A percentile compares a stretch with the other conserved stretches of the same genome.
Conservation (phyloP, 495 filamentous ascomycete genomes). For the Penicillium bialowiezense region DNA sequence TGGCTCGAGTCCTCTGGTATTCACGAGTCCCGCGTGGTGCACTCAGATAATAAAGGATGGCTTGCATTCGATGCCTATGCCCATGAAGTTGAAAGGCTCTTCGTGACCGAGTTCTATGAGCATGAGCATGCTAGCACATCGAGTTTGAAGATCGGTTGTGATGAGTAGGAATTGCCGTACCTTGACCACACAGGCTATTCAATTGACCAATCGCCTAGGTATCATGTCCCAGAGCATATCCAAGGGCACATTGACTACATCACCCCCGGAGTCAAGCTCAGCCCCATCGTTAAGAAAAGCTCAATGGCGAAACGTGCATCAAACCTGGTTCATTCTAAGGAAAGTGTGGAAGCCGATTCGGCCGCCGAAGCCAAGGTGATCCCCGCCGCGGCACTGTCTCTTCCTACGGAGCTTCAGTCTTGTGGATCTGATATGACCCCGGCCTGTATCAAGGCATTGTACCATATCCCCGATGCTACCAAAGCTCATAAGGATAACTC, state of each 20-base stretch:
- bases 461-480: slow-evolving; percentile 43
- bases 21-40: slow-evolving; percentile 39
- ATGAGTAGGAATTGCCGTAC: too few species aligned
- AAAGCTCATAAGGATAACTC: slow-evolving; percentile 41
- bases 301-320: slow-evolving; percentile 21
- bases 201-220: slow-evolving; percentile 31
- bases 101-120: slow-evolving; percentile 57
- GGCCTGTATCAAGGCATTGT: slow-evolving; percentile 53
- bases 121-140: slow-evolving; percentile 47
- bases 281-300: slow-evolving; percentile 21
- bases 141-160: slow-evolving; percentile 48
- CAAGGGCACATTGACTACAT: slow-evolving; percentile 57
- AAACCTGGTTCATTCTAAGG: slow-evolving; percentile 14
- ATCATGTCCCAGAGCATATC: slow-evolving; percentile 52
- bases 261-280: slow-evolving; percentile 53
- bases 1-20: slow-evolving; percentile 52
- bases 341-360: slow-evolving; percentile 1
- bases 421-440: slow-evolving; percentile 51
- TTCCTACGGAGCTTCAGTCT: slow-evolving; percentile 19
- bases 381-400: slow-evolving; percentile 15
- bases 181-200: too few species aligned
- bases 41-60: slow-evolving; percentile 53
- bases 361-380: not conserved
- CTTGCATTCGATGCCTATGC: slow-evolving; percentile 55
- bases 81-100: slow-evolving; percentile 53